Percentiles rank a stretch among this genome's conserved stretches.
phyloP scores from a whole-genome alignment of 192 early-diverging fungal genomes.

The Coemansia sp. region DNA sequence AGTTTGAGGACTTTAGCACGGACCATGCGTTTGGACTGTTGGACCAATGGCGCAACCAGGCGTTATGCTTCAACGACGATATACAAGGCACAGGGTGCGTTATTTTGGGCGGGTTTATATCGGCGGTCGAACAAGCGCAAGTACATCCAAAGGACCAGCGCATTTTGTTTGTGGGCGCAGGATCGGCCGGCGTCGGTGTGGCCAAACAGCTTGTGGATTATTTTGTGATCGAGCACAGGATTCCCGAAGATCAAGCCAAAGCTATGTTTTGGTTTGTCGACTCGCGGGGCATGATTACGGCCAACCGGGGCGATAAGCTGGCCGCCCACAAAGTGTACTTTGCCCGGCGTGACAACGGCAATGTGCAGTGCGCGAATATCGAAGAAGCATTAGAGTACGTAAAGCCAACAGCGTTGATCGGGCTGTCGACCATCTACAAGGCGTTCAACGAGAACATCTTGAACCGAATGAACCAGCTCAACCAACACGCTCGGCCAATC shows the following conservation, averaged over 20 bases:
- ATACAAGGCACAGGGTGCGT: conserved; percentile 75
- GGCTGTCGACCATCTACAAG: conserved; percentile 76
- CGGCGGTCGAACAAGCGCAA: conserved; percentile 68
- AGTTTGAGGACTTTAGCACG: conserved; percentile 95
- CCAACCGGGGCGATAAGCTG: conserved; percentile 82
- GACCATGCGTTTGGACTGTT: conserved; percentile 89
- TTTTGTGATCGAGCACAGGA: conserved; percentile 71
- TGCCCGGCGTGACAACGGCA: conserved; percentile 82
- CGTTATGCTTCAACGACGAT: conserved; percentile 87
- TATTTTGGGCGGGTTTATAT: conserved; percentile 86
- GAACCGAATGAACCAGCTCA: conserved; percentile 70
- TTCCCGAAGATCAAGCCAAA: conserved; percentile 44
- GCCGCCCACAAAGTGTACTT: conserved; percentile 83
- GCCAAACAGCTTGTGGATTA: conserved; percentile 86
- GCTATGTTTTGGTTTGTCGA: conserved; percentile 81
- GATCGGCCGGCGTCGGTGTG: conserved; percentile 93
- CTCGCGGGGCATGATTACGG: conserved; percentile 87
- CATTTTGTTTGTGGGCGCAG: conserved; percentile 92
- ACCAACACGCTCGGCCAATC: conserved; percentile 66
- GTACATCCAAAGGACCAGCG: conserved; percentile 74
- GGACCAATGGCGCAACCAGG: conserved; percentile 70
- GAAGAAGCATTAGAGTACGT: conserved; percentile 81
- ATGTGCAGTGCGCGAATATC: conserved; percentile 71
- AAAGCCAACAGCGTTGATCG: conserved; percentile 87
- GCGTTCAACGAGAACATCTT: conserved; percentile 76